Percentiles rank a stretch among this genome's conserved stretches.
Conservation (phyloP, 495 filamentous ascomycete species). For the Xylaria nigripes region DNA sequence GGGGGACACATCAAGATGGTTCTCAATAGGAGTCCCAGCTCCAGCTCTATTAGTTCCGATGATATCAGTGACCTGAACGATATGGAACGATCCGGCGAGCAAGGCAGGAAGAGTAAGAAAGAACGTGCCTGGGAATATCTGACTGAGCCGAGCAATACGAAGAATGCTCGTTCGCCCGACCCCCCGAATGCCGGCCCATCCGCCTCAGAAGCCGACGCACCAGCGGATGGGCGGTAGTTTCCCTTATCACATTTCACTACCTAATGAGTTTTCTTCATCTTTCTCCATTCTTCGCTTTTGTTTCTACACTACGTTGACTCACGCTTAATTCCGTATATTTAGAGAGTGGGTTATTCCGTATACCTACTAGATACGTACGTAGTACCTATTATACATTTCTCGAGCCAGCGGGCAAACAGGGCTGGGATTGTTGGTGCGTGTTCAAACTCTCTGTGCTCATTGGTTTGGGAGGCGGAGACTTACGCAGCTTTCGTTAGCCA, state of each 20-base stretch:
- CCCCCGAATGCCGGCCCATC: neutral
- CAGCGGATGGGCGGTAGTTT: neutral
- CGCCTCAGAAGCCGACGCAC: neutral
- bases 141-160: conserved; percentile 29
- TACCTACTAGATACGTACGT: too few relatives aligned
- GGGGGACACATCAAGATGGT: conserved; percentile 60
- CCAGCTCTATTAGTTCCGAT: conserved; percentile 56
- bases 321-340: too few relatives aligned
- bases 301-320: too few relatives aligned
- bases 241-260: too few relatives aligned
- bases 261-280: too few relatives aligned
- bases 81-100: conserved; percentile 28
- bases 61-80: conserved; percentile 67
- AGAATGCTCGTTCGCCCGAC: conserved; percentile 9
- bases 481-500: too few relatives aligned
- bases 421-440: neutral
- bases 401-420: neutral
- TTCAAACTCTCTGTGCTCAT: neutral
- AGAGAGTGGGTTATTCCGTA: too few relatives aligned
- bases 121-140: conserved; percentile 38
- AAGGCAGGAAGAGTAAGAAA: conserved; percentile 32
- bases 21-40: conserved; percentile 49
- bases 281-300: too few relatives aligned
- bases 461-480: neutral
- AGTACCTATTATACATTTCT: too few relatives aligned